Evolutionary conservation across 2,329 filamentous ascomycete species (phyloP), one percentile per base, ranked within the genome.

Genomic region (Aureobasidium sp.): DNA sequence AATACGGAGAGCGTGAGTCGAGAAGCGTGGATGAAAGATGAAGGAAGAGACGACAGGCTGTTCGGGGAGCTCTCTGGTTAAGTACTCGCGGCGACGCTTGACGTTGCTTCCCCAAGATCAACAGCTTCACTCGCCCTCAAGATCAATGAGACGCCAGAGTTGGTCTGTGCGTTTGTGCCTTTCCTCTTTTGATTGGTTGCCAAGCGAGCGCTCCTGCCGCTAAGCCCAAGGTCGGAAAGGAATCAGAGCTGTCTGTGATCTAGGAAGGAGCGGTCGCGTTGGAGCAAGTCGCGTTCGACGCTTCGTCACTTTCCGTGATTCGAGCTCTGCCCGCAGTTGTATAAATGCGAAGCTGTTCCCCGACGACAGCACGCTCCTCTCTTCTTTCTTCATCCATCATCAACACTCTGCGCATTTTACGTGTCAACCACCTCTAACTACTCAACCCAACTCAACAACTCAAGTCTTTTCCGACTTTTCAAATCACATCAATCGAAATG

Each of bases 401-500:
- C 70, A 67, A 59, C 45, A 67, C 68, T 49, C 59, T 6, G 16
- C 60, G 36, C 60, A 59, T 62, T 64, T 66, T 68, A 67, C 68
- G 70, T 66, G 68, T 65, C 63, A 61, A 67, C 64, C 68, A 70
- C 71, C 71, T 70, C 50, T 67, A 64, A 63, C 63, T 59, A 53
- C 65, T 65, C 64, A 67, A 67, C 48, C 48, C 64, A 41, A 54
- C 42, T 58, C 37, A 57, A 67, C 67, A 71, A 69, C 69, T 71
- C 70, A 70, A 69, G 66, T 66, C 66, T 66, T 37, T 34, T 57
- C 65, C 59, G 48, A 61, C 39, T 53, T 53, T 67, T 70, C 63
- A 63, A 64, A 61, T 64, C 63, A 61, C 62, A 75, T 64, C 67
- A 73, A 70, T 73, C 76, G 87, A 88, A 89, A 97, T 97, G 94